phyloP scores from a whole-genome alignment of 345 rosid species.

The Camelina hispida region DNA sequence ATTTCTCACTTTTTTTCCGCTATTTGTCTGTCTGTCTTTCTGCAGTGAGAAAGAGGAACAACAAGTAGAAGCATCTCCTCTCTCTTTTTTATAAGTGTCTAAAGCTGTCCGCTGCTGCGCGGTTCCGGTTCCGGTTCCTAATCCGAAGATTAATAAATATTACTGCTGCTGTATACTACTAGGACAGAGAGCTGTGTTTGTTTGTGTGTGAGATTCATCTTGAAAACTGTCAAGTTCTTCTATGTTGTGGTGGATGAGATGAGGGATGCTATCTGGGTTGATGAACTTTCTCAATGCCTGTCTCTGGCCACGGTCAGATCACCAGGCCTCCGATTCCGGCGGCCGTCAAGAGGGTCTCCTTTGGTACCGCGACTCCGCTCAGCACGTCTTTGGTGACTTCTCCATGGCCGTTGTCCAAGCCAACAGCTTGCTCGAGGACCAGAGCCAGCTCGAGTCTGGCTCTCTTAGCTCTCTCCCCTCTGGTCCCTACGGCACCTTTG shows the following conservation, averaged over 20 bases:
- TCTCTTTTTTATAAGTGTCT: too few species aligned
- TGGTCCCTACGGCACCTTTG: conserved; percentile 85
- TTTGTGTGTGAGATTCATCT: neutral
- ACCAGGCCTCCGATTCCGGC: conserved; percentile 59
- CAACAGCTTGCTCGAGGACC: conserved; percentile 88
- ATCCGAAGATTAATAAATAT: too few species aligned
- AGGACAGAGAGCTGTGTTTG: conserved; percentile 11
- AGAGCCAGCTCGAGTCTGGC: conserved; percentile 93
- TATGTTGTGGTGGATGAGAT: conserved; percentile 85
- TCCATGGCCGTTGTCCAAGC: conserved; percentile 97
- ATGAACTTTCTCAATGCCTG: conserved; percentile 86
- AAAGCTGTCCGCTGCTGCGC: too few species aligned
- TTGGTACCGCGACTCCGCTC: conserved; percentile 83
- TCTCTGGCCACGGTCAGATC: conserved; percentile 78
- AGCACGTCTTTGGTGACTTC: conserved; percentile 79
- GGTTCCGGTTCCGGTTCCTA: too few species aligned
- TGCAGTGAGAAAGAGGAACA: too few species aligned
- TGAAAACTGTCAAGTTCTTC: neutral
- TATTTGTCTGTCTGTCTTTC: too few species aligned
- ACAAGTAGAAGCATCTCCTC: too few species aligned
- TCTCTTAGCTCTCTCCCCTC: conserved; percentile 58
- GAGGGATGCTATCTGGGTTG: conserved; percentile 94
- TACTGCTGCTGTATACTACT: too few species aligned
- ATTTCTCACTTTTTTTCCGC: too few species aligned
- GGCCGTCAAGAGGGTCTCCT: conserved; percentile 86